Evolutionary conservation across 23 red algal species (phyloP).

Genomic region (Cyanidioschyzon merolae): DNA sequence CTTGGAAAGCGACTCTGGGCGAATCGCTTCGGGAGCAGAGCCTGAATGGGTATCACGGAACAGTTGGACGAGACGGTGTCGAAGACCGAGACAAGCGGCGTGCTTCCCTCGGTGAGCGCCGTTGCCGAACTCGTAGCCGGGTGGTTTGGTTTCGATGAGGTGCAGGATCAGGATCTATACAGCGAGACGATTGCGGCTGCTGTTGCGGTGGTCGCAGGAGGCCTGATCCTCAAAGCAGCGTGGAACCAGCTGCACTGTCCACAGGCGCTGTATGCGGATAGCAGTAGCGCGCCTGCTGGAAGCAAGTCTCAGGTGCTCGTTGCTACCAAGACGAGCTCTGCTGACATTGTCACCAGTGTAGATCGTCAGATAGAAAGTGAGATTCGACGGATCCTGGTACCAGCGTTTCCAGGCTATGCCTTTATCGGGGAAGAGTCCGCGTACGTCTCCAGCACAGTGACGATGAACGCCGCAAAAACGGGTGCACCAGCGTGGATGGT

Average conservation of each 20-base stretch:
- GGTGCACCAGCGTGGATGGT: slow-evolving; percentile 43
- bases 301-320: neutral
- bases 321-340: neutral
- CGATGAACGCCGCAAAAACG: neutral
- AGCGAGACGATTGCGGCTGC: slow-evolving; percentile 6
- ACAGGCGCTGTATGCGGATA: neutral
- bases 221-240: neutral
- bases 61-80: neutral
- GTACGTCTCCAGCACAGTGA: neutral
- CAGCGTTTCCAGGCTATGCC: slow-evolving; percentile 29
- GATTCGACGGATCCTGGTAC: slow-evolving; percentile 19
- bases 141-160: slow-evolving; percentile 10
- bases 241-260: neutral
- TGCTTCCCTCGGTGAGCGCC: neutral
- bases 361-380: neutral
- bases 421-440: slow-evolving; percentile 82
- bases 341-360: neutral
- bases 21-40: too few relatives aligned
- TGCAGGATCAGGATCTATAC: neutral
- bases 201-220: neutral
- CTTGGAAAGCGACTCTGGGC: too few relatives aligned
- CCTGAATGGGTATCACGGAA: neutral
- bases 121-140: neutral
- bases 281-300: neutral
- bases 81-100: neutral